Evolutionary conservation across 164 flowering plant species (phyloP), one percentile per base, ranked within the genome.

Genomic region (Vitis riparia): DNA sequence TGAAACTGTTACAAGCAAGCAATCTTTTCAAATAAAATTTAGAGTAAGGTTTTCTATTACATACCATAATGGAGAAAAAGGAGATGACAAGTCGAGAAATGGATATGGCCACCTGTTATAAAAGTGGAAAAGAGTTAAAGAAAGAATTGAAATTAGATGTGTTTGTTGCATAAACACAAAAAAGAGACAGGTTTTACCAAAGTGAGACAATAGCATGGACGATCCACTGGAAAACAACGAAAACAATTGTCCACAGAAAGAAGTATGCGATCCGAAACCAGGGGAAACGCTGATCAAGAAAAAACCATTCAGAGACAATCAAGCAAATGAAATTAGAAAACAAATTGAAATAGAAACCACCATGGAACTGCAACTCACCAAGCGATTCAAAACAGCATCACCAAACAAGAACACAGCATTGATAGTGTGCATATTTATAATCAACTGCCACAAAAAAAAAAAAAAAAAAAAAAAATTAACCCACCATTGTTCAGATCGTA

Each of bases 201-300:
- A 85, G 51, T 27, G 82, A 77, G 64, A 86, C 70, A 68, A 79
- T 85, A 44, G 97, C 93, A 78, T 95, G 99, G 66, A 95, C 69
- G 15, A 87, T 57, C 99, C 99, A 95, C 57, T 91, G 99, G 75
- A 93, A 86, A 66, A 89, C 60, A 23, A 91, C 96, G 53, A 72
- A 95, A 10, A 68, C 58, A 48, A 80, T 70, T 3, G 97, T 95
- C 91, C 92, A 95, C n/a, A 90, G 73, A 65, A 86, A 73, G 79
- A 93, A 90, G 81, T 94, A 94, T 29, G 91, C 86, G 16, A 95
- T 84, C 53, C 98, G 87, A 67, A 93, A 95, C 92, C 92, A 84
- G 29, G 94, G 97, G 59, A 93, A 92, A 8, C 80, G 76, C 96
- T 91, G 89, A 19, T 75, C 84, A 15, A 8, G 56, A 6, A 65